A percentile compares a stretch with the other conserved stretches of the same genome.
Evolutionary conservation across 352 stramenopile genomes (phyloP).

Genomic region (Phytophthora idaei): DNA sequence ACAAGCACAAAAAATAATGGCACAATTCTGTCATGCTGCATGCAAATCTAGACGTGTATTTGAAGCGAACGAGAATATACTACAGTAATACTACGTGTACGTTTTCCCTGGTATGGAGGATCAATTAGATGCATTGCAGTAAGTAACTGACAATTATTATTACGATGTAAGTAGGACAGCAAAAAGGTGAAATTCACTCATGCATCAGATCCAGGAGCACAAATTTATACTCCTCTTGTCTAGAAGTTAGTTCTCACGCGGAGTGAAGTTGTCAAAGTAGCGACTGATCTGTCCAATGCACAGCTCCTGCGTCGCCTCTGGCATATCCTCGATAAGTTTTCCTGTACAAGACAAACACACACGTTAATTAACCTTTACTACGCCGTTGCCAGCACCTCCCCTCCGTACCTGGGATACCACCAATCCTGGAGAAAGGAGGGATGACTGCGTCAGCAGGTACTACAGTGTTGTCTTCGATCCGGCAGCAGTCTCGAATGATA

Average conservation of each 20-base stretch:
- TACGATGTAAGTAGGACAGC: too few species aligned
- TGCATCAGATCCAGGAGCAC: too few species aligned
- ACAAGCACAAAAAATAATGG: too few species aligned
- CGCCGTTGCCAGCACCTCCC: not conserved
- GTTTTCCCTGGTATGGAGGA: too few species aligned
- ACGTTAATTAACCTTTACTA: not conserved
- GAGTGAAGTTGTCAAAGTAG: constrained; percentile 87
- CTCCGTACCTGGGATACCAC: constrained; percentile 67
- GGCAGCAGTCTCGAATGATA: constrained; percentile 87
- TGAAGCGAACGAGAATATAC: too few species aligned
- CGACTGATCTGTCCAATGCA: constrained; percentile 76
- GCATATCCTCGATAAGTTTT: constrained; percentile 78
- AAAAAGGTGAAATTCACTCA: too few species aligned
- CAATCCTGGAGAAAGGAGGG: constrained; percentile 74
- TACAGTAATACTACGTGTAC: too few species aligned
- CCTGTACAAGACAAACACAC: constrained; percentile 33
- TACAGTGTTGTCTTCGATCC: constrained; percentile 83
- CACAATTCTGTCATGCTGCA: too few species aligned
- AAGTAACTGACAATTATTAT: too few species aligned
- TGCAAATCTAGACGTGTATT: too few species aligned
- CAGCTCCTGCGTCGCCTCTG: constrained; percentile 80
- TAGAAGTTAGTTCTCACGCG: constrained; percentile 32
- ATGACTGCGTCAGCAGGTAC: constrained; percentile 80
- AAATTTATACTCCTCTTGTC: too few species aligned
- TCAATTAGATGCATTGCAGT: too few species aligned